Evolutionary conservation across 768 basidiomycete genomes (phyloP).

Genomic region (Kwoniella europaea): DNA sequence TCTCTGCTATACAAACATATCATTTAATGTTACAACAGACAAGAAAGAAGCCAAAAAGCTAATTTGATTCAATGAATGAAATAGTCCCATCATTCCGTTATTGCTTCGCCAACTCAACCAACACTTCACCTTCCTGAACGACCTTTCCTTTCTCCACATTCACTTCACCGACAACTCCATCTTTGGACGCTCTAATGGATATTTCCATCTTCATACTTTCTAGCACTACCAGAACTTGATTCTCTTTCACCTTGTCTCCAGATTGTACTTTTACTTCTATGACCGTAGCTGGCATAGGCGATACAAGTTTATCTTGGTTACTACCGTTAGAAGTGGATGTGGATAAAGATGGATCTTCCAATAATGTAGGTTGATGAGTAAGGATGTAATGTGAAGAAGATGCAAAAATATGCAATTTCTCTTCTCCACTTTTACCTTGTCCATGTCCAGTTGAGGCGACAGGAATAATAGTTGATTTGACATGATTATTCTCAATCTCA

Average conservation of each 20-base stretch:
- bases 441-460: conserved; percentile 45
- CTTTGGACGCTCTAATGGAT: conserved; percentile 72
- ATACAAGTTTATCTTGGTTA: conserved; percentile 29
- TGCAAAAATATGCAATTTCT: conserved; percentile 74
- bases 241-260: conserved; percentile 79
- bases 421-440: conserved; percentile 49
- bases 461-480: conserved; percentile 72
- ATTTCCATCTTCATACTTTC: conserved; percentile 99
- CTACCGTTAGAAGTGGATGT: conserved; percentile 4
- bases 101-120: conserved; percentile 35
- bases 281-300: conserved; percentile 89
- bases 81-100: conserved; percentile 7
- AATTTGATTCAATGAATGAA: not conserved
- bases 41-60: not conserved
- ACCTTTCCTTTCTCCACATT: conserved; percentile 84
- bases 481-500: not conserved
- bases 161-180: conserved; percentile 73
- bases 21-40: no score
- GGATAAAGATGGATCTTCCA: conserved; percentile 15
- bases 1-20: not conserved
- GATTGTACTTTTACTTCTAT: conserved; percentile 81
- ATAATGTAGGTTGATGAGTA: conserved; percentile 67
- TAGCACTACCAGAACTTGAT: conserved; percentile 78
- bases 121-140: conserved; percentile 69
- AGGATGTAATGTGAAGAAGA: conserved; percentile 70